Evolutionary conservation across 2,329 filamentous ascomycete species (phyloP), one percentile per base, ranked within the genome.

Genomic region (Thielaviopsis euricoi): DNA sequence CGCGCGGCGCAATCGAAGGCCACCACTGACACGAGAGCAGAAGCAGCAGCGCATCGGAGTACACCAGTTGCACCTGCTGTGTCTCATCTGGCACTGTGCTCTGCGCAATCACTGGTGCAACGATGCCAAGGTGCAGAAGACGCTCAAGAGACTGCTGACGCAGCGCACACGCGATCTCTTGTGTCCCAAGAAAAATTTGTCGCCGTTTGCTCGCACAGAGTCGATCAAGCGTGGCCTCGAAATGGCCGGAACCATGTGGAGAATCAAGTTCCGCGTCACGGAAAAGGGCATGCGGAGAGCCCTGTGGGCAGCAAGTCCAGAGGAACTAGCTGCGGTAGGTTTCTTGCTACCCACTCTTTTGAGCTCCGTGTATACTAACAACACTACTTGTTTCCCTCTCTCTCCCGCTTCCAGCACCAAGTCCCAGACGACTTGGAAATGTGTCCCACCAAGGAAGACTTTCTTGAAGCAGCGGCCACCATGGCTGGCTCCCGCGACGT

Each of bases 51-150:
- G 90, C 21, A 68, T 93, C 29, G 79, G 88, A 55, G 76, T 89
- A n/a, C 93, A 98, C 69, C 95, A 91, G 69, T 75, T 83, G 61
- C 90, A 98, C 70, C 63, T 97, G 0, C 72, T 96, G 15, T 95
- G 88, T 67, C 75, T 98, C 1, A 70, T 98, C 17, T 81, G 82
- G 10, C 88, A 97, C 68, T 78, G 84, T 17, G 79, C 86, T 63
- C 75, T 81, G 59, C 82, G 90, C 58, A 98, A 97, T 66, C 74
- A 79, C 57, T 96, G 91, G 89, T 96, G 90, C 71, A 95, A 95
- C 65, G 85, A 91, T 66, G 64, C 72, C 15, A 71, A 77, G 58
- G 79, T 87, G 9, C 88, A 95, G 66, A 76, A 74, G 48, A 71
- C 70, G n/a, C 70, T 95, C 48, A 81, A 78, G 57, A 72, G 76